Conservation (phyloP, 1,284 basidiomycete species). For the Sparassis latifolia region DNA sequence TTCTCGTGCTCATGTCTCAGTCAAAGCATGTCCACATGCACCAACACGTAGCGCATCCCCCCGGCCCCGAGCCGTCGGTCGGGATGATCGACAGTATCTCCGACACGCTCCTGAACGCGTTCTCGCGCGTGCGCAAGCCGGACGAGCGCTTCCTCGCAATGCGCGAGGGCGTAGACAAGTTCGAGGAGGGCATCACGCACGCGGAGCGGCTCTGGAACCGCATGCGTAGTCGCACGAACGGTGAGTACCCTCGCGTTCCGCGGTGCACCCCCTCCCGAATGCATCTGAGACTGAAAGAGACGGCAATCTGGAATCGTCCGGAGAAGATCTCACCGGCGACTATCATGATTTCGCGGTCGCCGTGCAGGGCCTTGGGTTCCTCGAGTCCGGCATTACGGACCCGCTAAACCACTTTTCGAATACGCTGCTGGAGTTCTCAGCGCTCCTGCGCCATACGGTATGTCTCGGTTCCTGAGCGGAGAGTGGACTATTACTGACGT, state of each 20-base stretch:
- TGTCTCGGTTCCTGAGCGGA: slow-evolving; percentile 18
- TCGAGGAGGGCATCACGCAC: slow-evolving; percentile 82
- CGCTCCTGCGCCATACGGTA: slow-evolving; percentile 77
- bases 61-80: slow-evolving; percentile 68
- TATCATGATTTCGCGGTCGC: slow-evolving; percentile 95
- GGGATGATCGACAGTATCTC: slow-evolving; percentile 93
- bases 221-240: slow-evolving; percentile 72
- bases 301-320: slow-evolving; percentile 59
- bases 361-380: slow-evolving; percentile 93
- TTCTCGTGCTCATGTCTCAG: background rate
- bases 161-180: slow-evolving; percentile 88
- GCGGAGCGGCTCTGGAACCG: slow-evolving; percentile 81
- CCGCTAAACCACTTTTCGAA: slow-evolving; percentile 95
- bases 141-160: slow-evolving; percentile 93
- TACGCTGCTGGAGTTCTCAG: slow-evolving; percentile 89
- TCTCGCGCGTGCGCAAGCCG: slow-evolving; percentile 91
- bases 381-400: slow-evolving; percentile 97
- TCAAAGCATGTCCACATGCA: slow-evolving; percentile 90
- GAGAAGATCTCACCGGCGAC: slow-evolving; percentile 90
- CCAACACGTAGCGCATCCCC: slow-evolving; percentile 85
- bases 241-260: slow-evolving; percentile 49
- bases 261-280: slow-evolving; percentile 25
- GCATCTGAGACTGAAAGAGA: slow-evolving; percentile 76
- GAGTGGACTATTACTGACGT: background rate
- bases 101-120: slow-evolving; percentile 93